A percentile compares a stretch with the other conserved stretches of the same genome.
Evolutionary conservation across 345 rosid genomes (phyloP).

Genomic region (Acer saccharum): DNA sequence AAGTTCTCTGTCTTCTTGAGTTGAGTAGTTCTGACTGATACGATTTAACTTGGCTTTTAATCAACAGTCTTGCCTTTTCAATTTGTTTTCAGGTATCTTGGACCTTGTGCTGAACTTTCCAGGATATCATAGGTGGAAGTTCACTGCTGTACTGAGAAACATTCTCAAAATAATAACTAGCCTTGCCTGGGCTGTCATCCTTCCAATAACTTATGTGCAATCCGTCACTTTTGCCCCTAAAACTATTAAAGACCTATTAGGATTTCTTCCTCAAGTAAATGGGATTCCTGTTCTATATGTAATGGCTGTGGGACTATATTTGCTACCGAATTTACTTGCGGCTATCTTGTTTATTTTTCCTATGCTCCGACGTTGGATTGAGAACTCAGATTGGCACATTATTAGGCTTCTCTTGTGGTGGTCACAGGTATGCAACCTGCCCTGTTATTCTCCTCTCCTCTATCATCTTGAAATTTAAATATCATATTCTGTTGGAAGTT

Average conservation of each 20-base stretch:
- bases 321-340: constrained; percentile 79
- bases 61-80: constrained; percentile 11
- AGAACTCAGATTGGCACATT: constrained; percentile 93
- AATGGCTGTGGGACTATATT: constrained; percentile 73
- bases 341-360: constrained; percentile 89
- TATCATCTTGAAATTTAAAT: background rate
- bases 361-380: constrained; percentile 96
- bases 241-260: constrained; percentile 40
- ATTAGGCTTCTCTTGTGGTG: constrained; percentile 93
- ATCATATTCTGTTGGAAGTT: background rate
- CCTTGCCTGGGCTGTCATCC: constrained; percentile 74
- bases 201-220: constrained; percentile 72
- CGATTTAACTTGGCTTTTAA: background rate
- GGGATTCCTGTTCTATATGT: constrained; percentile 80
- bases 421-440: constrained; percentile 73
- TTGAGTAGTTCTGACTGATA: background rate
- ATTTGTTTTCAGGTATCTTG: constrained; percentile 62
- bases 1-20: background rate
- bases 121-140: constrained; percentile 90
- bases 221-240: constrained; percentile 52
- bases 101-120: constrained; percentile 93
- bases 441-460: constrained; percentile 11
- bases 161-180: constrained; percentile 72
- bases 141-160: constrained; percentile 73
- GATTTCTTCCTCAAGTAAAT: constrained; percentile 61